Percentiles rank a stretch among this genome's conserved stretches.
Conservation (phyloP, 192 early-diverging fungal species). For the Haplosporangium gracile region DNA sequence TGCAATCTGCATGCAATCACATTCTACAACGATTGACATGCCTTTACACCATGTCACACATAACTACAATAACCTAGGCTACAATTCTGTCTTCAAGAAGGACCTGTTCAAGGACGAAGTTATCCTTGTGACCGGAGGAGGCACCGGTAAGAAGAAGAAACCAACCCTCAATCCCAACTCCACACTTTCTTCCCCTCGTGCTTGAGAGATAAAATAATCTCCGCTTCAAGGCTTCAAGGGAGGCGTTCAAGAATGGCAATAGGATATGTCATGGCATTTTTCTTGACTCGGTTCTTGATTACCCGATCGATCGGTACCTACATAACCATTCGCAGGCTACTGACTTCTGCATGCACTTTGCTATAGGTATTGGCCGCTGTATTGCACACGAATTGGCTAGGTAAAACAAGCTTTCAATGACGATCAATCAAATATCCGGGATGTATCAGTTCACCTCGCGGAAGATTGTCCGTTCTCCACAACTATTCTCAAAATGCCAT, state of each 20-base stretch:
- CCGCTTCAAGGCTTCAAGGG: not conserved
- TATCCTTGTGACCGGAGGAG: constrained; percentile 65
- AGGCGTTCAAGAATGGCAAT: not conserved
- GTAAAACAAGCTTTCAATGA: constrained; percentile 7
- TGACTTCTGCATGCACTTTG: not conserved
- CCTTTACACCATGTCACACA: not conserved
- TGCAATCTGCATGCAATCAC: not conserved
- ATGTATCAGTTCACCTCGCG: not conserved
- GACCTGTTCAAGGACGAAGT: constrained; percentile 60
- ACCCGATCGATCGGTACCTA: not conserved
- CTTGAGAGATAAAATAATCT: not conserved
- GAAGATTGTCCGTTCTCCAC: not conserved
- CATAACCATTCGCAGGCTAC: not conserved
- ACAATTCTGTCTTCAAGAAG: constrained; percentile 56
- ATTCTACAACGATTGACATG: not conserved
- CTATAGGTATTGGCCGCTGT: constrained; percentile 53
- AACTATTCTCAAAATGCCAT: not conserved
- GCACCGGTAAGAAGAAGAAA: constrained; percentile 51
- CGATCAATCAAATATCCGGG: no score
- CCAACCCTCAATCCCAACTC: not conserved
- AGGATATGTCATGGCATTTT: not conserved
- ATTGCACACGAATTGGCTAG: constrained; percentile 63
- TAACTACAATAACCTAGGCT: constrained; percentile 16
- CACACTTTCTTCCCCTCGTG: not conserved
- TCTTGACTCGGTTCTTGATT: not conserved